Percentiles rank a stretch among this genome's conserved stretches.
phyloP scores from a whole-genome alignment of 31 red algal genomes.

The Asparagopsis taxiformis region DNA sequence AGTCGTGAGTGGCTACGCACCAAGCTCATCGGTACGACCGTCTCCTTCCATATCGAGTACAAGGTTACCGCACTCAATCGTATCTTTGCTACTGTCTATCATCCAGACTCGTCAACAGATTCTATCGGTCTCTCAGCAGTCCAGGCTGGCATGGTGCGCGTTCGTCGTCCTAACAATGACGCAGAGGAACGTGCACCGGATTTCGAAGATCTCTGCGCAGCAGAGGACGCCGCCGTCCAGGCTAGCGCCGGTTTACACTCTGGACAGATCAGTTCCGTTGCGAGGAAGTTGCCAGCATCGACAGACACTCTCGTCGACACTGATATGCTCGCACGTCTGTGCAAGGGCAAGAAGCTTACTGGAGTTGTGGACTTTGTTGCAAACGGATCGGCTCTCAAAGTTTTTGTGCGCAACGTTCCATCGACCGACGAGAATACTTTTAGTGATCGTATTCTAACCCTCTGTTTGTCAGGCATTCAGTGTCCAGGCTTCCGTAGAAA shows the following conservation, averaged over 20 bases:
- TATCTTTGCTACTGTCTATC: conserved; percentile 54
- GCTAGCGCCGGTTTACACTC: conserved; percentile 53
- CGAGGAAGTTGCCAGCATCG: conserved; percentile 24
- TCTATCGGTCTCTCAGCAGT: conserved; percentile 41
- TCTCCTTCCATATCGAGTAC: conserved; percentile 85
- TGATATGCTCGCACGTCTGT: conserved; percentile 24
- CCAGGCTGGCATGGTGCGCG: conserved; percentile 44
- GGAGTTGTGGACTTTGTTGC: conserved; percentile 87
- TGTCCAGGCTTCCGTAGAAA: conserved; percentile 81
- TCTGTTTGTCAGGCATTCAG: conserved; percentile 76
- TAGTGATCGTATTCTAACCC: conserved; percentile 52
- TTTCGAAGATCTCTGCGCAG: conserved; percentile 63
- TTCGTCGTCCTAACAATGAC: conserved; percentile 41
- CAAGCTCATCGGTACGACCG: conserved; percentile 64
- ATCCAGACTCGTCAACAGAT: background rate
- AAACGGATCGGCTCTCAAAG: conserved; percentile 77
- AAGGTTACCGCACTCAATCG: conserved; percentile 52
- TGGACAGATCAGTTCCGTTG: conserved; percentile 4
- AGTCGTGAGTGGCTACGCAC: conserved; percentile 75
- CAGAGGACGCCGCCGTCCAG: conserved; percentile 64
- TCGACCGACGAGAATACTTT: conserved; percentile 4
- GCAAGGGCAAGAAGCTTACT: conserved; percentile 40
- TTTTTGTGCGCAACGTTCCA: conserved; percentile 61
- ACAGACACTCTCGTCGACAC: conserved; percentile 22
- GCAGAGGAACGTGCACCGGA: conserved; percentile 62